A percentile compares a stretch with the other conserved stretches of the same genome.
Evolutionary conservation across 768 basidiomycete genomes (phyloP).

Genomic region (Pulveroboletus sp.): DNA sequence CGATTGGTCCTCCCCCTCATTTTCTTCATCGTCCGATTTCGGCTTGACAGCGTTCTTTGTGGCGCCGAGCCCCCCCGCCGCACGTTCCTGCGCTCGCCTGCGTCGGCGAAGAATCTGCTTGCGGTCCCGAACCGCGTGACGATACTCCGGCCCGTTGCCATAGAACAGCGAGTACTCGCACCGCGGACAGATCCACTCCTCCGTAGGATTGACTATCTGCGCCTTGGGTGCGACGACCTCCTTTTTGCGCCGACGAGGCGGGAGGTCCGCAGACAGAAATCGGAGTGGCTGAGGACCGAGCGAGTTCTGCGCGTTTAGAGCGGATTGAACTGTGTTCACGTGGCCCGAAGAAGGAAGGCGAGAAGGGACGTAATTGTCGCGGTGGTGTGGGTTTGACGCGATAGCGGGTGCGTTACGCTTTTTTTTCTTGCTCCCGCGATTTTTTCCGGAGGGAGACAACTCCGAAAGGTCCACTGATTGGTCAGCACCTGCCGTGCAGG

Average conservation of each 20-base stretch:
- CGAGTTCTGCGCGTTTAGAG: conserved; percentile 42
- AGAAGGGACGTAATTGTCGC: conserved; percentile 90
- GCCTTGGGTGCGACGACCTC: conserved; percentile 25
- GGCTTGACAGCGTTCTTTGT: conserved; percentile 21
- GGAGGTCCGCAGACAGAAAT: conserved; percentile 67
- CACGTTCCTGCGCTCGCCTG: conserved; percentile 67
- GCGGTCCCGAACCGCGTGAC: conserved; percentile 61
- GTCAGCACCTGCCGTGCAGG: conserved; percentile 30
- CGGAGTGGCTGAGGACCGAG: conserved; percentile 60
- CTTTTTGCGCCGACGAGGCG: conserved; percentile 40
- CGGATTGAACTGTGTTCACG: conserved; percentile 36
- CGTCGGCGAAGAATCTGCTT: conserved; percentile 75
- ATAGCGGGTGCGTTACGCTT: conserved; percentile 89
- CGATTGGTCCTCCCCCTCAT: conserved; percentile 14
- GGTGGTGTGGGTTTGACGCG: conserved; percentile 92
- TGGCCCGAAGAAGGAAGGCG: conserved; percentile 56
- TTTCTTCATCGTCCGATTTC: conserved; percentile 25
- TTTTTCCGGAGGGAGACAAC: conserved; percentile 29
- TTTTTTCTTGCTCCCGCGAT: conserved; percentile 72
- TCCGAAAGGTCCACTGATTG: conserved; percentile 39
- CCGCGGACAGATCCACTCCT: conserved; percentile 93
- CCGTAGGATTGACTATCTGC: conserved; percentile 53
- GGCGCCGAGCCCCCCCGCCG: conserved; percentile 35
- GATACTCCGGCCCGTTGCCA: conserved; percentile 69
- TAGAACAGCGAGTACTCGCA: conserved; percentile 94